Evolutionary conservation across 2,329 filamentous ascomycete genomes (phyloP).

Genomic region (Epichloe glyceriae): DNA sequence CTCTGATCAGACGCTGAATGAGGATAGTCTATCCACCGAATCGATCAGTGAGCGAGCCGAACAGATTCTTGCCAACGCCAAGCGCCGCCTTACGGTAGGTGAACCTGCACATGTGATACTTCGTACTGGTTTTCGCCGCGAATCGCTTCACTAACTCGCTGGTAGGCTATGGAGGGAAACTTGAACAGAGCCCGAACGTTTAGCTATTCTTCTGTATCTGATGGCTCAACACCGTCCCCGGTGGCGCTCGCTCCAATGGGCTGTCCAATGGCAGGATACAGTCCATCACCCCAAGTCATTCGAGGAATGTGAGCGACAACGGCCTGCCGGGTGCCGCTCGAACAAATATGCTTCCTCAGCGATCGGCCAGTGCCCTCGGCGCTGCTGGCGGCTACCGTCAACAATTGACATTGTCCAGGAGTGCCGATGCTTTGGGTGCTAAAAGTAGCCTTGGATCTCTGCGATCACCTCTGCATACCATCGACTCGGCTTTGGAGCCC

Average conservation of each 20-base stretch:
- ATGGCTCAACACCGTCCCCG: constrained; percentile 37
- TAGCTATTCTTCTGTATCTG: constrained; percentile 29
- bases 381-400: constrained; percentile 46
- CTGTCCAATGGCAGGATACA: constrained; percentile 11
- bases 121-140: background rate
- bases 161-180: constrained; percentile 86
- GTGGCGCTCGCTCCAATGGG: constrained; percentile 18
- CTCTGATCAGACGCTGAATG: constrained; percentile 15
- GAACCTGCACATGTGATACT: background rate
- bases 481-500: constrained; percentile 35
- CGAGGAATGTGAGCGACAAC: constrained; percentile 22
- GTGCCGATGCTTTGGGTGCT: constrained; percentile 26
- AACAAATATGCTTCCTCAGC: constrained; percentile 27
- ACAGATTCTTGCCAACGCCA: constrained; percentile 84
- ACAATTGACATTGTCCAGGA: constrained; percentile 29
- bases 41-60: constrained; percentile 74
- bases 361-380: constrained; percentile 52
- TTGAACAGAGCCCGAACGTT: constrained; percentile 64
- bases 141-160: background rate
- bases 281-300: constrained; percentile 11
- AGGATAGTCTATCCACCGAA: constrained; percentile 56
- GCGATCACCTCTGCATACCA: constrained; percentile 24
- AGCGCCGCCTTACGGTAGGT: constrained; percentile 72
- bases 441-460: constrained; percentile 15
- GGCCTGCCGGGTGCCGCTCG: constrained; percentile 17